phyloP scores from a whole-genome alignment of 2,329 filamentous ascomycete genomes.

The Botryosphaeria agaves region DNA sequence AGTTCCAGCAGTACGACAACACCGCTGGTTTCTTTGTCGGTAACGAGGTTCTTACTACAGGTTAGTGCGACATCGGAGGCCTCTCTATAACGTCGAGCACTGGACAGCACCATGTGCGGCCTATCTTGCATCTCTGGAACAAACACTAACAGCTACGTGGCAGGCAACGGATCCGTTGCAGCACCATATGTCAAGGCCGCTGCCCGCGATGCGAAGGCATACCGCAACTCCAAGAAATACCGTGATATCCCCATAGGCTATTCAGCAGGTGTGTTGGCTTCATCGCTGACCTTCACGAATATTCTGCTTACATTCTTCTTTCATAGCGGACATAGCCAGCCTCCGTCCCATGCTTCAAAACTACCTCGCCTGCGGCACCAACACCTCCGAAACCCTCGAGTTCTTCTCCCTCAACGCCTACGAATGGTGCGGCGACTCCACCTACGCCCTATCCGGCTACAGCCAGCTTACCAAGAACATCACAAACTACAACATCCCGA shows the following conservation, averaged over 20 bases:
- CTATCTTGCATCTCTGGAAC: slow-evolving; percentile 4
- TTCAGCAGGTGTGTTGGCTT: slow-evolving; percentile 40
- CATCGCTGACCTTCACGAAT: too few relatives aligned
- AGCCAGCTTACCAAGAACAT: slow-evolving; percentile 47
- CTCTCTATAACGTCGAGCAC: too few relatives aligned
- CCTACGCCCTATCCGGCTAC: slow-evolving; percentile 52
- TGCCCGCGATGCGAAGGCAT: slow-evolving; percentile 64
- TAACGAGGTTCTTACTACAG: slow-evolving; percentile 61
- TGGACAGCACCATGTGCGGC: too few relatives aligned
- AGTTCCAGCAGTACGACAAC: slow-evolving; percentile 63
- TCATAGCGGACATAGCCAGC: slow-evolving; percentile 55
- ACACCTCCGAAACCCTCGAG: slow-evolving; percentile 53
- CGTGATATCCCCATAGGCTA: slow-evolving; percentile 74
- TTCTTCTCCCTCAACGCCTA: slow-evolving; percentile 81
- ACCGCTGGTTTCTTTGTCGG: slow-evolving; percentile 72
- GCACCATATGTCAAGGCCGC: slow-evolving; percentile 76
- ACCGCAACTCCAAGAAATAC: slow-evolving; percentile 58
- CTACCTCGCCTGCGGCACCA: slow-evolving; percentile 63
- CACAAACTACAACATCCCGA: slow-evolving; percentile 58
- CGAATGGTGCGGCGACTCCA: slow-evolving; percentile 34
- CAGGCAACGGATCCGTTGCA: slow-evolving; percentile 35
- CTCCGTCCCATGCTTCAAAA: slow-evolving; percentile 47
- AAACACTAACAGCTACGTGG: too few relatives aligned
- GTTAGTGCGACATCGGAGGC: slow-evolving; percentile 8
- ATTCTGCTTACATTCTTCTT: slow-evolving; percentile 1